phyloP scores from a whole-genome alignment of 1,284 basidiomycete species.

The Irpex lacteus region DNA sequence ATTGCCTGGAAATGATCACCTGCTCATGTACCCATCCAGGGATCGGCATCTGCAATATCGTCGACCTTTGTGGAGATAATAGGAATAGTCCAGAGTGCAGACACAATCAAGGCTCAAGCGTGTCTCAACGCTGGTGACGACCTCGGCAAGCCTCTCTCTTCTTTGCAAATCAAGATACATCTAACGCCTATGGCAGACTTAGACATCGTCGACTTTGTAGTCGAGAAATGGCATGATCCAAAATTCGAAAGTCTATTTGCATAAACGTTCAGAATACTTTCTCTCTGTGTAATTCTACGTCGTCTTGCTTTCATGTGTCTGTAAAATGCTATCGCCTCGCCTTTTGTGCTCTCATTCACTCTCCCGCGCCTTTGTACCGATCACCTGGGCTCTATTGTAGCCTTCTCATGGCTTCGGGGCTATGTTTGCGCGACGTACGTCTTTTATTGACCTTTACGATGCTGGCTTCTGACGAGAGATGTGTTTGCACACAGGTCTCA shows the following conservation, averaged over 20 bases:
- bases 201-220: slow-evolving; percentile 60
- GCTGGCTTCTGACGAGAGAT: too few species aligned
- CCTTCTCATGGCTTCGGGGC: too few species aligned
- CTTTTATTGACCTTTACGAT: too few species aligned
- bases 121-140: slow-evolving; percentile 62
- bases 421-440: too few species aligned
- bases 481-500: too few species aligned
- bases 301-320: neutral
- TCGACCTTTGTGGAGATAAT: slow-evolving; percentile 75
- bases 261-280: neutral
- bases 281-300: neutral
- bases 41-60: slow-evolving; percentile 37
- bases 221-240: slow-evolving; percentile 63
- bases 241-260: slow-evolving; percentile 39
- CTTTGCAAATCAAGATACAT: too few species aligned
- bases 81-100: slow-evolving; percentile 60
- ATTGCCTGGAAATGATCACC: too few species aligned
- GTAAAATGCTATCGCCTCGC: neutral
- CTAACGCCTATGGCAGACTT: slow-evolving; percentile 45
- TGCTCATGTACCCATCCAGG: slow-evolving; percentile 31
- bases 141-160: slow-evolving; percentile 55
- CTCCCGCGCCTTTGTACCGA: neutral
- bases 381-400: neutral
- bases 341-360: neutral
- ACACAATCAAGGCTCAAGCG: slow-evolving; percentile 59